Base-by-base conservation (phyloP, 1,284 basidiomycete species). In the Ustilago nuda region DNA sequence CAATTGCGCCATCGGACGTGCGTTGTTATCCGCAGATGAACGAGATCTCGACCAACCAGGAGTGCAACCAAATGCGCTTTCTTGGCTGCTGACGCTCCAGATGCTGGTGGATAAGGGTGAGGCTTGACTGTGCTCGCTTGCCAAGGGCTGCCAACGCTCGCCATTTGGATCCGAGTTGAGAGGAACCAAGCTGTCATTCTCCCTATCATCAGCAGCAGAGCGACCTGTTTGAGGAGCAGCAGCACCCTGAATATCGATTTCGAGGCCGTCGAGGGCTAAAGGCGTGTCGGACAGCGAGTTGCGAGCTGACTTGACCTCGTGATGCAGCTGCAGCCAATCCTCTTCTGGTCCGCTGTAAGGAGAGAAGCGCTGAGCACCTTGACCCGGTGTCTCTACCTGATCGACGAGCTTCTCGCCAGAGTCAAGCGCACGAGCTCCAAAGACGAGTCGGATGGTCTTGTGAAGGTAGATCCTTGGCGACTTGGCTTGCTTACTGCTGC, bases 141-240 rank as follows among this genome's bases (percentile, higher is more conserved):
- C 45, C 3, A 53, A 36, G 7, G 30, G 35, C 4, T 45, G 70
- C 79, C 77, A 81, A 33, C 75, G 35, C 43, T 81, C 79, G 27
- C 79, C 79, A 30, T 81, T 74, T 0, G 79, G 79, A 62, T 81
- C 79, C 45, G 78, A 80, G 32, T 81, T 81, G 56, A 70, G 67
- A n/a, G 65, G 66, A 8, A 36, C 51, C 19, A 56, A n/a, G 23
- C 36, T 17, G 17, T 45, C 45, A 8, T 35, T 23, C 23, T 30
- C 19, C 33, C 19, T 27, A 8, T 48, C 39, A 23, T 55, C 53
- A 8, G 32, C 45, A 8, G 37, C 6, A 23, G 58, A 45, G 6
- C 57, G 45, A 30, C 45, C 8, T 11, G 36, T 11, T 9, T 63
- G 56, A 8, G 23, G 4, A 23, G 27, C 17, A 0, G 46, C 11